Conservation (phyloP, 495 filamentous ascomycete species). For the Xylaria bambusicola region DNA sequence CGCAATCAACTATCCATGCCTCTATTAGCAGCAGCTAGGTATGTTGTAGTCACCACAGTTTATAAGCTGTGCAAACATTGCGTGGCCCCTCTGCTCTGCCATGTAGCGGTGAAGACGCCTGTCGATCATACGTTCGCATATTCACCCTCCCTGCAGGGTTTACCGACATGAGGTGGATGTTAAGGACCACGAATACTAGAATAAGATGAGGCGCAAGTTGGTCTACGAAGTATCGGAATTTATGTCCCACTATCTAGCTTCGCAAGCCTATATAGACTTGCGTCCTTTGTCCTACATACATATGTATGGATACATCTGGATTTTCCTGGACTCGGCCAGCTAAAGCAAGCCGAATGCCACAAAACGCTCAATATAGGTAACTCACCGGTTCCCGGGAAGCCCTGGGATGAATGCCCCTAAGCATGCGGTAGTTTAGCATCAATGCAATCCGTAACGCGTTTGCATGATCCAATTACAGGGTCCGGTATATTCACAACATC, state of each 20-base stretch:
- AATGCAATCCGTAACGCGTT: neutral
- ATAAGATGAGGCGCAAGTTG: too few species aligned
- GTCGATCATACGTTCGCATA: neutral
- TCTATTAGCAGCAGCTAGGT: neutral
- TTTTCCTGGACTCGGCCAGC: too few species aligned
- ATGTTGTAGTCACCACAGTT: neutral
- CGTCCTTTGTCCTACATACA: too few species aligned
- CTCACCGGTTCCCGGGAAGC: neutral
- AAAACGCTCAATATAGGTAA: too few species aligned
- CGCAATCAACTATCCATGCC: slow-evolving; percentile 4
- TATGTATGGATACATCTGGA: too few species aligned
- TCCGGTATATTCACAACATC: neutral
- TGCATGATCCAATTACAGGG: neutral
- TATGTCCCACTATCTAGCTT: too few species aligned
- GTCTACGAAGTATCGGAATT: too few species aligned
- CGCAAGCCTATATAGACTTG: too few species aligned
- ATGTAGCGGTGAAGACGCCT: slow-evolving; percentile 8
- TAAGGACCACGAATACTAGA: neutral
- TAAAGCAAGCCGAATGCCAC: too few species aligned
- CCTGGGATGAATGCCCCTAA: neutral
- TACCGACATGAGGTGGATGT: neutral
- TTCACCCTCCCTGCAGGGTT: neutral
- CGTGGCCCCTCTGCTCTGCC: neutral
- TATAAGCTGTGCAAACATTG: slow-evolving; percentile 11
- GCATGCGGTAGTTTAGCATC: neutral